Base-by-base conservation (phyloP, 257 asterid genomes). In the Coffea canephora region DNA sequence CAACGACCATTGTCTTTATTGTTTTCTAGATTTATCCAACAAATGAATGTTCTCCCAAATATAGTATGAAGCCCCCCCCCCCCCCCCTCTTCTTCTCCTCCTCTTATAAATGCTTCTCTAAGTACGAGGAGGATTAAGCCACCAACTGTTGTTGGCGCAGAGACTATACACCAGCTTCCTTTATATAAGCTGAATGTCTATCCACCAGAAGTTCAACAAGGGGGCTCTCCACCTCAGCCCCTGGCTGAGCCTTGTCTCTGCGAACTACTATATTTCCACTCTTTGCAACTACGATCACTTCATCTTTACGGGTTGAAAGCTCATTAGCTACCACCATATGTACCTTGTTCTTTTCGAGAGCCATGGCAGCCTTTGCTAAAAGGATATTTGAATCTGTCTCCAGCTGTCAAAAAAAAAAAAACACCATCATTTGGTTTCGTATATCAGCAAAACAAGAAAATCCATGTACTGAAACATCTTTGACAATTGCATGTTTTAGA, bases 311-410 rank as follows among this genome's bases (percentile, higher is more conserved):
- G 23, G 96, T 94, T 67, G 87, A 83, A 75, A 96, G 97, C 90
- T 96, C 97, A 57, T 96, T 96, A n/a, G 99, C 98, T 12, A 96
- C 89, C 59, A 96, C 98, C 97, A 94, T 86, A 81, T 96, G 92
- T 91, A 96, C 90, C 49, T 90, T 75, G 80, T 94, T 88, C 90
- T 85, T 94, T 68, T 78, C 83, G 39, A 96, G 96, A 31, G 98
- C 99, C 90, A 69, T 82, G 76, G 80, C 84, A 55, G 97, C 99
- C 89, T 94, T 96, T 75, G 85, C 94, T 71, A 96, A 84, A 43
- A 96, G 97, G 81, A 96, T 94, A 85, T 88, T 80, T 13, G 83
- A 85, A 81, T 96, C 99, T 3, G 98, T 96, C 92, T 96, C 99
- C 57, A 94, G 88, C 96, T 94, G 92, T 59, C 31, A 69, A n/a